phyloP scores from a whole-genome alignment of 208 protist genomes.

The Trypanosoma scelopori region DNA sequence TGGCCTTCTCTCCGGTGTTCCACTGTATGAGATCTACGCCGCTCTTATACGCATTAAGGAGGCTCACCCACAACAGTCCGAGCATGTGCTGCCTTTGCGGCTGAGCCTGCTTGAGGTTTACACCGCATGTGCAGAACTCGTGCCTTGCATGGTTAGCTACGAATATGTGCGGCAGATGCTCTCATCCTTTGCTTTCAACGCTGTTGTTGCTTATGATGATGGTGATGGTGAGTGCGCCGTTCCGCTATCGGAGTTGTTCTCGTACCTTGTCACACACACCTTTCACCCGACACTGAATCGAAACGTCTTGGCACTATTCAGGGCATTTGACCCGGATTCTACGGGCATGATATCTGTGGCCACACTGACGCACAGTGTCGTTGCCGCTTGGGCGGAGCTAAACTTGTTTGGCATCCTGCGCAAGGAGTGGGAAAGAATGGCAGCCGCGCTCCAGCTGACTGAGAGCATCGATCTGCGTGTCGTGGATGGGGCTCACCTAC shows the following conservation, averaged over 20 bases:
- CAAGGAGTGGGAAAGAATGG: conserved; percentile 63
- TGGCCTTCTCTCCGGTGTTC: conserved; percentile 52
- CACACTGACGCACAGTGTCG: conserved; percentile 39
- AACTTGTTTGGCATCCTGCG: conserved; percentile 72
- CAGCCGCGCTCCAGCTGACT: conserved; percentile 38
- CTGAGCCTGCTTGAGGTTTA: conserved; percentile 24
- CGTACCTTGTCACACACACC: conserved; percentile 54
- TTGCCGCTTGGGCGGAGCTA: conserved; percentile 60
- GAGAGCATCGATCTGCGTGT: conserved; percentile 24
- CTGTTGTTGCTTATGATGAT: too few species aligned
- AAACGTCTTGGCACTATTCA: conserved; percentile 64
- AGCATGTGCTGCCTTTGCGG: not conserved
- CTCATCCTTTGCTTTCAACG: conserved; percentile 23
- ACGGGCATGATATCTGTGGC: conserved; percentile 47
- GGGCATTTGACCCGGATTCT: conserved; percentile 54
- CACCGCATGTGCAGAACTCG: conserved; percentile 15
- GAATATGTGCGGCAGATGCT: conserved; percentile 55
- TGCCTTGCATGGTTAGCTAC: conserved; percentile 37
- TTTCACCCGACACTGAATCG: conserved; percentile 57
- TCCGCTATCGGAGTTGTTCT: conserved; percentile 39
- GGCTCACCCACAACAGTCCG: not conserved
- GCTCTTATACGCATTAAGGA: conserved; percentile 37
- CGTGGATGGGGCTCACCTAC: conserved; percentile 30
- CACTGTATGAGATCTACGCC: conserved; percentile 46
- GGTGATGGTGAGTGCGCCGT: conserved; percentile 23